phyloP scores from a whole-genome alignment of 169 alveolate genomes.

The Theileria orientalis region DNA sequence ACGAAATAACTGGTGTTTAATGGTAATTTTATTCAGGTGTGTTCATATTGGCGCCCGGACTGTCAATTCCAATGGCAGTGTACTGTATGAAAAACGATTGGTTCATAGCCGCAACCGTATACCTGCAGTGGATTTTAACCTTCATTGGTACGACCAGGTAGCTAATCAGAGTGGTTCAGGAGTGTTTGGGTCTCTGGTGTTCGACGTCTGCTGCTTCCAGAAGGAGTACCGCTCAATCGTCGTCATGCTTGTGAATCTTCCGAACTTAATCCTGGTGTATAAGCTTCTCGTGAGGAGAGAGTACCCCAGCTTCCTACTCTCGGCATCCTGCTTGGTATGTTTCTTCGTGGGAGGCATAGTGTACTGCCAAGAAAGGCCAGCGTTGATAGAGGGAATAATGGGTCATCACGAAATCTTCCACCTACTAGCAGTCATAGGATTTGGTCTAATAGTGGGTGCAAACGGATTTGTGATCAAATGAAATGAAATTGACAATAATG shows the following conservation, averaged over 20 bases:
- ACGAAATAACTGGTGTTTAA: no score
- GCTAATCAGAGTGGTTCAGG: constrained; percentile 13
- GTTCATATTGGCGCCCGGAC: not conserved
- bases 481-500: no score
- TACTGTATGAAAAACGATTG: not conserved
- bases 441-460: not conserved
- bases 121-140: not conserved
- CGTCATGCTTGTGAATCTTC: constrained; percentile 42
- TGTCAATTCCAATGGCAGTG: not conserved
- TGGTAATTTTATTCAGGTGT: no score
- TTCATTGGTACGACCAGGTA: not conserved
- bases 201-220: constrained; percentile 44
- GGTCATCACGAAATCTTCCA: constrained; percentile 76
- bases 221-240: constrained; percentile 40
- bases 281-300: constrained; percentile 32
- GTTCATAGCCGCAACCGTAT: not conserved
- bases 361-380: constrained; percentile 66
- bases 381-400: constrained; percentile 47
- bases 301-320: not conserved
- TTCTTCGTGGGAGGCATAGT: constrained; percentile 66
- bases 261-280: constrained; percentile 40
- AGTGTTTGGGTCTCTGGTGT: constrained; percentile 37
- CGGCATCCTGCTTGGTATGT: constrained; percentile 16
- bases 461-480: not conserved
- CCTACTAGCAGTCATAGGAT: constrained; percentile 54